Percentiles rank a stretch among this genome's conserved stretches.
phyloP scores from a whole-genome alignment of 441 rosid species.

The Adansonia gregorii region DNA sequence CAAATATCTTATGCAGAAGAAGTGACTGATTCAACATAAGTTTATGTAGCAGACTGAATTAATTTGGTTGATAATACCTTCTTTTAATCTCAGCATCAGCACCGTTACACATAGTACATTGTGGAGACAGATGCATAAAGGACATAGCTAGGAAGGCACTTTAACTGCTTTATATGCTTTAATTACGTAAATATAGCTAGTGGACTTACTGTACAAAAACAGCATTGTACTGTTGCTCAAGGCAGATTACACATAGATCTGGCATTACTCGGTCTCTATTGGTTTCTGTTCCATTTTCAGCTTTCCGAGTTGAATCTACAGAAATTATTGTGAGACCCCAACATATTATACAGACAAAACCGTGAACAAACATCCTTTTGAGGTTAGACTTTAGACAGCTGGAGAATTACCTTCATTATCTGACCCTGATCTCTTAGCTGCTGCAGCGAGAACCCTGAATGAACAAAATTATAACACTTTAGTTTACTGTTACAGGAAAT shows the following conservation, averaged over 20 bases:
- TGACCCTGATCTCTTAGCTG: conserved; percentile 67
- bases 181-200: conserved; percentile 21
- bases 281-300: conserved; percentile 55
- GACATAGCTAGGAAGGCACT: not conserved
- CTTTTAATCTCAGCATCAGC: not conserved
- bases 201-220: conserved; percentile 84
- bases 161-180: not conserved
- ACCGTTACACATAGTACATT: not conserved
- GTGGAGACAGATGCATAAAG: conserved; percentile 9
- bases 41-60: not conserved
- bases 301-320: conserved; percentile 48
- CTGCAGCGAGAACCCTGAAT: conserved; percentile 88
- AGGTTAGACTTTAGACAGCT: not conserved
- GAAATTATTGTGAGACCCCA: conserved; percentile 28
- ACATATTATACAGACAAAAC: conserved; percentile 12
- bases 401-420: conserved; percentile 59
- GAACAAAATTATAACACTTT: conserved; percentile 25
- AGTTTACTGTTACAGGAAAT: conserved; percentile 25
- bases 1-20: not conserved
- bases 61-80: conserved; percentile 4
- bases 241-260: conserved; percentile 93
- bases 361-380: conserved; percentile 16
- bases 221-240: conserved; percentile 86
- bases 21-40: conserved; percentile 9
- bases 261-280: conserved; percentile 72